Base-by-base conservation (phyloP, 2,329 filamentous ascomycete genomes). In the Claviceps monticola region DNA sequence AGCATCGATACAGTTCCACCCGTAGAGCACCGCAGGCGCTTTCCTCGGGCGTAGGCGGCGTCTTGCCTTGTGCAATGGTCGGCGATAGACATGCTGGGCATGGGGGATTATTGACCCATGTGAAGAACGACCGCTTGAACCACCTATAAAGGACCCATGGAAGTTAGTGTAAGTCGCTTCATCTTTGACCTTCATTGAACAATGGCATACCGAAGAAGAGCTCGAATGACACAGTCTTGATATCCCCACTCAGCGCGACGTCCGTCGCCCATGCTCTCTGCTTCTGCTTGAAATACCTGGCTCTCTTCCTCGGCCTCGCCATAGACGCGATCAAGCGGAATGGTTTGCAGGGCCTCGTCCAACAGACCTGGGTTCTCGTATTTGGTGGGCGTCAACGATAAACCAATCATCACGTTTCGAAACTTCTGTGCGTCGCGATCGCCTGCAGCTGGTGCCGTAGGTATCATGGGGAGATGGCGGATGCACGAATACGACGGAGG, bases 321-420 rank as follows among this genome's bases (percentile, higher is more conserved):
- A 68, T 97, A 97, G 60, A 98, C 88, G 59, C 88, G 81, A 64
- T 96, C 88, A 34, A 97, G 73, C 0, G 91, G 91, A 48, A 98
- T 88, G 39, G 82, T 81, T 55, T 86, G 81, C 17, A 98, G 72
- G 4, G 91, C 93, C 66, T 97, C 91, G 64, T 98, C 93, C 50
- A 98, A 73, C 11, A 97, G 72, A 38, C 93, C 93, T 0, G 93
- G 91, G 67, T 98, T 97, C 68, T 98, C 93, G 71, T 95, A 98
- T 65, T 91, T 93, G 19, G 84, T 86, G 17, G 93, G 93, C 46
- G 89, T 95, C 54, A 86, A 77, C 16, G 91, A 95, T 19, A 97
- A 71, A 19, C 87, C 88, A 58, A 94, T 79, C 45, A 97, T 77
- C 55, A 94, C 78, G 68, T 85, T 95, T 59, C 85, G 78, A 60